Evolutionary conservation across 1,284 basidiomycete species (phyloP).

Genomic region (Jaminaea rosea): DNA sequence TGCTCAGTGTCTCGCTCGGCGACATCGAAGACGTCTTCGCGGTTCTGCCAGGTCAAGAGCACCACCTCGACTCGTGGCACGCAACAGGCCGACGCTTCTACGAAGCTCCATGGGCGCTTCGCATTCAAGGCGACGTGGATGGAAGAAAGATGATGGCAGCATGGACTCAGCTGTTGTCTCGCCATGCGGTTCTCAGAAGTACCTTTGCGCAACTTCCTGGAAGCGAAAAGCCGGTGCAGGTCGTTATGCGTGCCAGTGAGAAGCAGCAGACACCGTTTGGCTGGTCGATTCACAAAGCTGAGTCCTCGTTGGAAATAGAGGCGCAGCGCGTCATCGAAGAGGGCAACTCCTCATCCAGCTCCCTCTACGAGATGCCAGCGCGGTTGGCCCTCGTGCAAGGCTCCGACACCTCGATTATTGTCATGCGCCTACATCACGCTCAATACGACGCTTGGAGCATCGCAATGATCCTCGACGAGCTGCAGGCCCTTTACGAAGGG

Average conservation of each 20-base stretch:
- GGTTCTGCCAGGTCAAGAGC: not conserved
- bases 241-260: not conserved
- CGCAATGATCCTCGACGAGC: not conserved
- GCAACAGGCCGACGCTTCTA: slow-evolving; percentile 4
- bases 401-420: not conserved
- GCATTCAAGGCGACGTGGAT: not conserved
- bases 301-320: not conserved
- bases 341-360: not conserved
- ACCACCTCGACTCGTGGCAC: slow-evolving; percentile 4
- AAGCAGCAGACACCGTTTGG: too few species aligned
- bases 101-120: slow-evolving; percentile 5
- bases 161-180: not conserved
- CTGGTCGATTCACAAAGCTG: not conserved
- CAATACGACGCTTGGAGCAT: slow-evolving; percentile 1
- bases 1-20: not conserved
- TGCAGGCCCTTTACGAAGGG: not conserved
- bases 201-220: not conserved
- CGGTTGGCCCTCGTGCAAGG: not conserved
- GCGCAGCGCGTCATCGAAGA: not conserved
- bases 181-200: not conserved
- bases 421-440: not conserved
- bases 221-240: not conserved
- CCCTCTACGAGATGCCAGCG: not conserved
- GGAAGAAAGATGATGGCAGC: not conserved
- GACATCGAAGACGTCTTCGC: slow-evolving; percentile 5